A percentile compares a stretch with the other conserved stretches of the same genome.
Evolutionary conservation across 2,329 filamentous ascomycete genomes (phyloP).

Genomic region (Fonsecaea nubica): DNA sequence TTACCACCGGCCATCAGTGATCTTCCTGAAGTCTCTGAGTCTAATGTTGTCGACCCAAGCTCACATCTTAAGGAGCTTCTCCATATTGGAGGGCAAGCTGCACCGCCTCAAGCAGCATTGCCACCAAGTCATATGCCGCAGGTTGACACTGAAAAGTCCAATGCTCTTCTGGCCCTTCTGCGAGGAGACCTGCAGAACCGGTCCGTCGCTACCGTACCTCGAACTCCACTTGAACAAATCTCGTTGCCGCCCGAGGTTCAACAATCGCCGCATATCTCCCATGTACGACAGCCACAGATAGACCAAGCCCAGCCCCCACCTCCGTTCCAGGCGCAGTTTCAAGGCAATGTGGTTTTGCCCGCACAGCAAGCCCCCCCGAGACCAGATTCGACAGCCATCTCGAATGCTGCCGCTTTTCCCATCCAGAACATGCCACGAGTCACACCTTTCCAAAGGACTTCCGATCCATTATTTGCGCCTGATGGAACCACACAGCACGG

Average conservation of each 20-base stretch:
- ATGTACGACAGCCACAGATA: slow-evolving; percentile 36
- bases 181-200: slow-evolving; percentile 49
- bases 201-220: slow-evolving; percentile 45
- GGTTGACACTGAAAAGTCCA: slow-evolving; percentile 53
- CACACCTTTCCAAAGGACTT: slow-evolving; percentile 56
- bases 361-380: slow-evolving; percentile 40
- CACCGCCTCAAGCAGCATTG: slow-evolving; percentile 27
- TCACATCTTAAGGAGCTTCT: slow-evolving; percentile 59
- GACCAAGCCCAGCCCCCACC: slow-evolving; percentile 26
- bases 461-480: slow-evolving; percentile 54
- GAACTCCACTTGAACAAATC: slow-evolving; percentile 64
- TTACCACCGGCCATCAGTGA: slow-evolving; percentile 45
- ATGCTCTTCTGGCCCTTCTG: slow-evolving; percentile 64
- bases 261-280: slow-evolving; percentile 54
- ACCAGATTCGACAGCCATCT: slow-evolving; percentile 37
- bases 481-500: slow-evolving; percentile 46
- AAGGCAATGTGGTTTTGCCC: slow-evolving; percentile 30
- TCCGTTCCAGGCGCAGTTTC: slow-evolving; percentile 29
- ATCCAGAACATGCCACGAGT: slow-evolving; percentile 41
- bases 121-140: slow-evolving; percentile 38
- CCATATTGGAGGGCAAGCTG: slow-evolving; percentile 45
- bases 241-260: slow-evolving; percentile 60
- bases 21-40: slow-evolving; percentile 48
- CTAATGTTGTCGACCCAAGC: slow-evolving; percentile 52
- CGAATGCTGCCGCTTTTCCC: slow-evolving; percentile 36